Percentiles rank a stretch among this genome's conserved stretches.
phyloP scores from a whole-genome alignment of 2,329 filamentous ascomycete species.

The Intubia oerlemansii region DNA sequence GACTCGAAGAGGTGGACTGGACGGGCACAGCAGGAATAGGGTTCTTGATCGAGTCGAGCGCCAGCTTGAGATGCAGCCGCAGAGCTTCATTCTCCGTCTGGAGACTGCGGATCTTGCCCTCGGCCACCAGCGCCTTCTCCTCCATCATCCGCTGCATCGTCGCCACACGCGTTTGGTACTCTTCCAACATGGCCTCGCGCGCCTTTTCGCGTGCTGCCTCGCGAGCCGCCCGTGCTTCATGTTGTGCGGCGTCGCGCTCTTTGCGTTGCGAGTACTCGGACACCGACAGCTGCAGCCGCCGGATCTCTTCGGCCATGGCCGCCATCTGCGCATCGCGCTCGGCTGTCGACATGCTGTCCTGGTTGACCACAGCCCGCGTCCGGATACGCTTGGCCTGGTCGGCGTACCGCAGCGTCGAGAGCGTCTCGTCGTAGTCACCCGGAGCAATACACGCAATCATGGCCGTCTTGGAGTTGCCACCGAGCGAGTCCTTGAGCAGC shows the following conservation, averaged over 20 bases:
- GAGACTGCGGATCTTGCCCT: slow-evolving; percentile 81
- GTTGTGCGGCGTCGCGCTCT: slow-evolving; percentile 50
- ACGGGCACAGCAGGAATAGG: slow-evolving; percentile 46
- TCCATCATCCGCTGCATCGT: slow-evolving; percentile 94
- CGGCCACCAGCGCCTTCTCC: slow-evolving; percentile 71
- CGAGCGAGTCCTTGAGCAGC: slow-evolving; percentile 87
- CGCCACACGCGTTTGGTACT: slow-evolving; percentile 79
- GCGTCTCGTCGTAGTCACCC: slow-evolving; percentile 87
- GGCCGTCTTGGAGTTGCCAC: slow-evolving; percentile 92
- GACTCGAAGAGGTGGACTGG: not conserved
- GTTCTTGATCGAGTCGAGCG: slow-evolving; percentile 70
- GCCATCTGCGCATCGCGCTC: slow-evolving; percentile 86
- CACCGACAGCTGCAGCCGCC: slow-evolving; percentile 56
- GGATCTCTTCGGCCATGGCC: slow-evolving; percentile 91
- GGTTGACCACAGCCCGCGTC: slow-evolving; percentile 84
- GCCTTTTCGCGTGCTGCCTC: too few species aligned
- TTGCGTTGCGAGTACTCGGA: slow-evolving; percentile 40
- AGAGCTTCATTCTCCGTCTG: slow-evolving; percentile 82
- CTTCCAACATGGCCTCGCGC: slow-evolving; percentile 69
- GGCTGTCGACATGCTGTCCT: slow-evolving; percentile 79
- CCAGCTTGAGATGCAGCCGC: slow-evolving; percentile 69
- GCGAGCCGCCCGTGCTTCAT: slow-evolving; percentile 45
- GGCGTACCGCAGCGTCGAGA: slow-evolving; percentile 88
- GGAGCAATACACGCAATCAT: slow-evolving; percentile 98
- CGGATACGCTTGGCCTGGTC: slow-evolving; percentile 96